These are phyloP conservation scores for Silybum marianum DNA, from an alignment of 129 eudicot genomes.

Conservation along the genomic window DNA sequence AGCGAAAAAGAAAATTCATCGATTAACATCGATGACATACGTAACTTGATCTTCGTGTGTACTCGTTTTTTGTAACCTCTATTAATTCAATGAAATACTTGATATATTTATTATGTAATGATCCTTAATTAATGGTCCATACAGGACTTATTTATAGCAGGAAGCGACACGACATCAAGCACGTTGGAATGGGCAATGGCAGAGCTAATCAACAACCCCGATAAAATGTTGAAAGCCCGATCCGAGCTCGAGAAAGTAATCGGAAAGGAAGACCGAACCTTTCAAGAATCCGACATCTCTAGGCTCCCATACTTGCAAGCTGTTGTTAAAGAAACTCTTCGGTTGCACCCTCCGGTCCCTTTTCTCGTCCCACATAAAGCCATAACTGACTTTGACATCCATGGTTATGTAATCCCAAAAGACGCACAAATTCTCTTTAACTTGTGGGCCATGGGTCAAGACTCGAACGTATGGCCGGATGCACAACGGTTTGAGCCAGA, in stretches of 20 bases:
- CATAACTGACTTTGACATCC: constrained; percentile 26
- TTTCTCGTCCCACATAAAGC: constrained; percentile 41
- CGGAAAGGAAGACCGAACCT: background rate
- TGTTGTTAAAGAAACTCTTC: constrained; percentile 51
- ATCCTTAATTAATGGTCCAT: too few species aligned
- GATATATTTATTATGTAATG: too few species aligned
- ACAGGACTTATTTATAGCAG: constrained; percentile 50
- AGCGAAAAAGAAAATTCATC: constrained; percentile 8
- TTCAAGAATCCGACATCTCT: constrained; percentile 55
- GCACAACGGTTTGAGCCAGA: constrained; percentile 46
- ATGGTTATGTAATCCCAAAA: constrained; percentile 41
- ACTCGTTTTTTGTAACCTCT: background rate
- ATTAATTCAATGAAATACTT: too few species aligned
- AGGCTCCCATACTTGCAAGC: constrained; percentile 53
- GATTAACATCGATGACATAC: constrained; percentile 12
- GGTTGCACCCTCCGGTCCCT: constrained; percentile 55
- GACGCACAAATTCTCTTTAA: constrained; percentile 44
- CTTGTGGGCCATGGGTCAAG: constrained; percentile 40
- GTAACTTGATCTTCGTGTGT: constrained; percentile 36
- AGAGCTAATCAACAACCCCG: constrained; percentile 44
- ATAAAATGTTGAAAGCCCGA: constrained; percentile 39
- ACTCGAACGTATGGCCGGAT: constrained; percentile 33
- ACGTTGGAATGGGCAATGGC: constrained; percentile 68
- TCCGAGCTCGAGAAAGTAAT: constrained; percentile 38
- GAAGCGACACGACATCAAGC: constrained; percentile 50